Base-by-base conservation (phyloP, 2,329 filamentous ascomycete species). In the Lecanicillium sp. region DNA sequence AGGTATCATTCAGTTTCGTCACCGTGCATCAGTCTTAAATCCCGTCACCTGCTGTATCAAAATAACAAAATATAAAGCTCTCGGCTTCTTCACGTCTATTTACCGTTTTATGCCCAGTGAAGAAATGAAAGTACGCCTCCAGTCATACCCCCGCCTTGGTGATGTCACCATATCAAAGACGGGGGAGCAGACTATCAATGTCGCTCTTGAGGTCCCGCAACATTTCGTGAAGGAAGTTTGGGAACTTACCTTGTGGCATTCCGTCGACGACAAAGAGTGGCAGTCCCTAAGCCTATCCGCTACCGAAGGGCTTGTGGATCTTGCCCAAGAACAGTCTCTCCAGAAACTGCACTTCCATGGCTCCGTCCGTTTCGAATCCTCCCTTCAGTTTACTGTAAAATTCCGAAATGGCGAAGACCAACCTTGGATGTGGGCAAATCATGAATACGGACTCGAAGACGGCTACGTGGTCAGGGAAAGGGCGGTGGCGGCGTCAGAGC, bases 161-260 rank as follows among this genome's bases (percentile, higher is more conserved):
- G 86, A 90, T 61, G 76, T 86, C 20, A 90, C 87, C 2, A 73
- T 78, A 41, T 60, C 87, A 17, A 64, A 70, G 21, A 60, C 62
- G 17, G 58, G 59, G 2, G 55, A 75, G 58, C 69, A 85, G 32
- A 61, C 63, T 1, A 84, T 96, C 55, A 83, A 78, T 1, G 83
- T 86, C 6, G 65, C 90, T 11, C 72, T 95, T 26, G 83, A 90
- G 56, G 78, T 84, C 35, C 78, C 79, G 33, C 65, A 63, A 19
- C 70, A 70, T 29, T 75, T 75, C 39, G 71, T 72, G 7, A 67
- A 77, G 14, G 70, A 79, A 52, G 58, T 72, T 17, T 93, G 87
- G 84, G 77, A 93, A 56, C 78, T 89, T 26, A 78, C 79, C 14
- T 66, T 94, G 7, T 95, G 89, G 87, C 80, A 87, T 49, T 74